Conservation (phyloP, 441 rosid genomes). For the Eruca vesicaria region DNA sequence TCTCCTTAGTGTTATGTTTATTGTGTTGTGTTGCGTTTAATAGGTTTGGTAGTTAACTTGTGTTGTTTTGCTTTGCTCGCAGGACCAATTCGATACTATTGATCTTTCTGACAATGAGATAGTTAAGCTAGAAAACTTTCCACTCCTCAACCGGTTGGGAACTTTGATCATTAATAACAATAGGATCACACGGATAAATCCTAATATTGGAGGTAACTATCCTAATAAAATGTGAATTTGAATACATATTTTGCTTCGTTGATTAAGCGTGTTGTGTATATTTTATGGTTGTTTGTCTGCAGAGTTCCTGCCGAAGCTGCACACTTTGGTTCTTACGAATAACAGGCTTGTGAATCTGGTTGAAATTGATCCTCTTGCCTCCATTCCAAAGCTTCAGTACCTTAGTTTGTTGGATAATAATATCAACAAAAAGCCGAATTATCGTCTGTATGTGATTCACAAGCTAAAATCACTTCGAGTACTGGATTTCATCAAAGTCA, state of each 20-base stretch:
- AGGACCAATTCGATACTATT: constrained; percentile 98
- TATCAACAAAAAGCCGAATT: constrained; percentile 86
- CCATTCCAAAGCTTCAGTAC: constrained; percentile 83
- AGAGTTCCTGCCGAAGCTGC: constrained; percentile 92
- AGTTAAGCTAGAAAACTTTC: constrained; percentile 96
- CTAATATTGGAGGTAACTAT: constrained; percentile 76
- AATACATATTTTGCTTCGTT: background rate
- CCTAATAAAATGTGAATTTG: background rate
- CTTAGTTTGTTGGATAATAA: constrained; percentile 90
- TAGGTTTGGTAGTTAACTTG: background rate
- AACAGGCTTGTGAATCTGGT: constrained; percentile 96
- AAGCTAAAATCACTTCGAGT: constrained; percentile 83
- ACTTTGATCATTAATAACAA: constrained; percentile 87
- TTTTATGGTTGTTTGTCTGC: constrained; percentile 24
- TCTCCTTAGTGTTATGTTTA: background rate
- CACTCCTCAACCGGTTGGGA: constrained; percentile 84
- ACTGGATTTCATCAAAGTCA: constrained; percentile 92
- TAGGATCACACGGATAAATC: constrained; percentile 87
- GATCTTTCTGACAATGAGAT: constrained; percentile 98
- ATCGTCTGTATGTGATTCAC: constrained; percentile 87
- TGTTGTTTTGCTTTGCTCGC: constrained; percentile 26
- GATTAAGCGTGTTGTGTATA: background rate
- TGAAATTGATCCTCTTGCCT: constrained; percentile 93
- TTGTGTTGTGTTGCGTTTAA: background rate
- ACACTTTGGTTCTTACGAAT: constrained; percentile 84